A percentile compares a stretch with the other conserved stretches of the same genome.
Conservation (phyloP, 768 basidiomycete species). For the Neoboletus magnificus region DNA sequence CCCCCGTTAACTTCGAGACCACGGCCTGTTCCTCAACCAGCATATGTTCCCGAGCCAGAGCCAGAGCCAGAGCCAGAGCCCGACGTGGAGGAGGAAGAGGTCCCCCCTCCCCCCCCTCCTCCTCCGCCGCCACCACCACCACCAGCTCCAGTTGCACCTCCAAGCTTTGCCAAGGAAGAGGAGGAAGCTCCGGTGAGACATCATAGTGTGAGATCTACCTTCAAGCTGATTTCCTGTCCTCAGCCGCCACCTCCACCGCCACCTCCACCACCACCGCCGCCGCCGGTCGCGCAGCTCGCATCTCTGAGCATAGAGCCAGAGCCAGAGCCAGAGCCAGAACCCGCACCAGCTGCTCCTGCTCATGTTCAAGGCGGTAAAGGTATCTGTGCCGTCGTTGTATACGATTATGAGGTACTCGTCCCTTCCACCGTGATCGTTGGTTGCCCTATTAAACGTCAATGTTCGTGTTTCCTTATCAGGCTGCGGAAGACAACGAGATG, state of each 20-base stretch:
- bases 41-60: slow-evolving; percentile 19
- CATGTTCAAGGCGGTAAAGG: slow-evolving; percentile 37
- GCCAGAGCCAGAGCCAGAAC: slow-evolving; percentile 35
- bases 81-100: slow-evolving; percentile 21
- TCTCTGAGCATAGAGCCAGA: slow-evolving; percentile 33
- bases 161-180: slow-evolving; percentile 6
- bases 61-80: slow-evolving; percentile 20
- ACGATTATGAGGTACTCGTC: slow-evolving; percentile 65
- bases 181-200: slow-evolving; percentile 14
- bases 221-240: neutral
- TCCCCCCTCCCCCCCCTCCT: slow-evolving; percentile 13
- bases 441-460: neutral
- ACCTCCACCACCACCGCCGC: slow-evolving; percentile 46
- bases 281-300: slow-evolving; percentile 36
- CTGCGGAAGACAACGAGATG: slow-evolving; percentile 87
- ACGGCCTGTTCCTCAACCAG: slow-evolving; percentile 16
- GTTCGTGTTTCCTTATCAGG: slow-evolving; percentile 35
- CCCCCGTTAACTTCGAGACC: slow-evolving; percentile 22
- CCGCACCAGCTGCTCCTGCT: slow-evolving; percentile 10
- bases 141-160: slow-evolving; percentile 22
- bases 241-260: slow-evolving; percentile 37
- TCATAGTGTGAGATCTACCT: neutral
- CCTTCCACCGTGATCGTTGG: neutral
- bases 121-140: slow-evolving; percentile 27
- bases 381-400: slow-evolving; percentile 70